Evolutionary conservation across 257 asterid species (phyloP), one percentile per base, ranked within the genome.

Genomic region (Sherardia arvensis): DNA sequence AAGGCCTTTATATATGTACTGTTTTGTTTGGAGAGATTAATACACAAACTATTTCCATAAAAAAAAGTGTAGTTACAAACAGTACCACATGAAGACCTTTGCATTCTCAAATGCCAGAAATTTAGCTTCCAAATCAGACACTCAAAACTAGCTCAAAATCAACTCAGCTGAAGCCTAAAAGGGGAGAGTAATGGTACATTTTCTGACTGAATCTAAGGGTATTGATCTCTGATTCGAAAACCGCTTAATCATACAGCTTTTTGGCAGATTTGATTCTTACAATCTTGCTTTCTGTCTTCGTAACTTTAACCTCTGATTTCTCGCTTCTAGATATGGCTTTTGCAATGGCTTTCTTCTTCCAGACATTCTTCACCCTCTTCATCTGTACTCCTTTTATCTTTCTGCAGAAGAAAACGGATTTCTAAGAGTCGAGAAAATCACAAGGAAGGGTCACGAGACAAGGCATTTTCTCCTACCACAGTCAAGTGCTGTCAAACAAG

Each of bases 341-440:
- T 48, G 82, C 89, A 2, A 86, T 63, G 23, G 88, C 90, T 76
- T 82, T 84, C 85, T n/a, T 77, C 88, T 82, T 85, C 40, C 86
- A 76, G 28, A 72, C 74, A 54, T 83, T 85, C 79, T 82, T 82
- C 2, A 84, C 67, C 73, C 96, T 82, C 77, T 88, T 88, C 94
- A 88, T 81, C 20, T 78, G 85, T 17, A 82, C 74, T 14, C 85
- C 94, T 68, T 65, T 76, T 14, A 53, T 57, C 70, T 82, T 80
- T 73, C 96, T 88, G 90, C 72, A 72, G 14, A 38, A 8, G 8
- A 22, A 17, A 65, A 53, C 20, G 1, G 27, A 32, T 14, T 26
- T 29, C 48, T 15, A 14, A 51, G 14, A 22, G 36, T 43, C 26
- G 2, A n/a, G 22, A 61, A 7, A 23, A 20, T 20, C 14, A 43